Conservation (phyloP, 192 early-diverging fungal species). For the Podila clonocystis region DNA sequence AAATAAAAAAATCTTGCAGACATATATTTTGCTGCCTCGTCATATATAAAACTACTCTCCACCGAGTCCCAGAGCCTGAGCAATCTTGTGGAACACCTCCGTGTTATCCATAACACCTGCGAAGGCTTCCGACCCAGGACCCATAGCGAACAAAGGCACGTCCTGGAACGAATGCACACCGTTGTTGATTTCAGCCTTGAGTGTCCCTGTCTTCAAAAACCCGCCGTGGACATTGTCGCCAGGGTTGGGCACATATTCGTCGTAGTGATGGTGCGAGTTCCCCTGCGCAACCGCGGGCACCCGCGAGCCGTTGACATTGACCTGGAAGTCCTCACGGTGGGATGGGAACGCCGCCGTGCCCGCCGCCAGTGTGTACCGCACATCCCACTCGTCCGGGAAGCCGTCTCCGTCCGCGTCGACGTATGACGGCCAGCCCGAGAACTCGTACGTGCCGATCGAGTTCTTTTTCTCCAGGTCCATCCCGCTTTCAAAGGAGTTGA, state of each 20-base stretch:
- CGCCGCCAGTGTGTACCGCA: constrained; percentile 51
- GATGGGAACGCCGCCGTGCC: constrained; percentile 54
- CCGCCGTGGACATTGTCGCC: not conserved
- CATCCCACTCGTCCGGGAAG: constrained; percentile 59
- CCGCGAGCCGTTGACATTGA: constrained; percentile 46
- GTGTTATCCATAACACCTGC: constrained; percentile 56
- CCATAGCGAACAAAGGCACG: constrained; percentile 55
- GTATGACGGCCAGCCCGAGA: constrained; percentile 61
- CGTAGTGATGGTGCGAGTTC: constrained; percentile 39
- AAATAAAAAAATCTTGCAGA: no score
- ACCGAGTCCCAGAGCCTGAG: constrained; percentile 49
- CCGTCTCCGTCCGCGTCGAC: constrained; percentile 56
- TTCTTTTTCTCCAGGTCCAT: constrained; percentile 52
- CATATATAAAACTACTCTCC: not conserved
- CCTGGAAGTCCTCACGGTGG: constrained; percentile 58
- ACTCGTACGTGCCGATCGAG: constrained; percentile 59
- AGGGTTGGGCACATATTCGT: constrained; percentile 27
- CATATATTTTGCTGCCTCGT: no score
- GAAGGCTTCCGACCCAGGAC: constrained; percentile 53
- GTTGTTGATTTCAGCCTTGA: constrained; percentile 24
- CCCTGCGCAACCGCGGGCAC: constrained; percentile 29
- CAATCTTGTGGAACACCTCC: constrained; percentile 62
- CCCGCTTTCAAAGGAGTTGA: constrained; percentile 48
- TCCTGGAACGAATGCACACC: constrained; percentile 61
- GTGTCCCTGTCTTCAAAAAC: constrained; percentile 20